These are phyloP conservation scores for Aspergillus ostianus DNA, from an alignment of 495 filamentous ascomycete species.

Conservation along the genomic window DNA sequence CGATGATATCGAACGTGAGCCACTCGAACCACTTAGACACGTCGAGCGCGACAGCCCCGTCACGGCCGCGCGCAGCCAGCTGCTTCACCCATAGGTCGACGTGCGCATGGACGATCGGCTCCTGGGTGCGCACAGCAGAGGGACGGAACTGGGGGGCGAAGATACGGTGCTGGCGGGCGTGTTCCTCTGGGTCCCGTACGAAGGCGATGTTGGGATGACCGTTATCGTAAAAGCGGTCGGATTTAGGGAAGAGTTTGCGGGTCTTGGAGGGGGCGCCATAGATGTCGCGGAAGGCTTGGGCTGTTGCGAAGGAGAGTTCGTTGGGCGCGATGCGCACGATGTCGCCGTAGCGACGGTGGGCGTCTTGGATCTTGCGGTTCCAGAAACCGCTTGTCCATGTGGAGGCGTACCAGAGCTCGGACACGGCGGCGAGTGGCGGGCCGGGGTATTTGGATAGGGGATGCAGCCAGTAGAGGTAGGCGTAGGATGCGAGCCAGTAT, in stretches of 20 bases:
- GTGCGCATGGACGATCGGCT: background rate
- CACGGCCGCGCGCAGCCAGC: background rate
- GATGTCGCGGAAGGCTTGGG: conserved; percentile 10
- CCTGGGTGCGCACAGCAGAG: background rate
- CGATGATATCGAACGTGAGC: conserved; percentile 8
- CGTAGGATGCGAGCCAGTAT: background rate
- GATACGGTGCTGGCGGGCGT: conserved; percentile 1
- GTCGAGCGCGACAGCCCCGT: background rate
- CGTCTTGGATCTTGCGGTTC: conserved; percentile 1
- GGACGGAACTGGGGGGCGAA: background rate
- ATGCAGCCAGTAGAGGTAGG: conserved; percentile 5
- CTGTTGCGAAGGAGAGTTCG: conserved; percentile 9
- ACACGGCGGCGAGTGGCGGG: conserved; percentile 5
- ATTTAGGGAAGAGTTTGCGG: background rate
- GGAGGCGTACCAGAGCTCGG: conserved; percentile 9
- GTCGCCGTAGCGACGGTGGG: conserved; percentile 3
- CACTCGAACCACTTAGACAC: conserved; percentile 1
- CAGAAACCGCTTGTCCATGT: conserved; percentile 1
- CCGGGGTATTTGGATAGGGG: conserved; percentile 10
- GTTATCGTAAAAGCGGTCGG: conserved; percentile 1
- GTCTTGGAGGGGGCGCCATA: conserved; percentile 9
- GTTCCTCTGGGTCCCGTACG: background rate
- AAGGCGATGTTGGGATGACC: conserved; percentile 1
- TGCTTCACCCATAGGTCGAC: background rate
- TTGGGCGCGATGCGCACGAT: conserved; percentile 12